Percentiles rank a stretch among this genome's conserved stretches.
Conservation (phyloP, 2,329 filamentous ascomycete genomes). For the Gnomoniopsis smithogilvyi region DNA sequence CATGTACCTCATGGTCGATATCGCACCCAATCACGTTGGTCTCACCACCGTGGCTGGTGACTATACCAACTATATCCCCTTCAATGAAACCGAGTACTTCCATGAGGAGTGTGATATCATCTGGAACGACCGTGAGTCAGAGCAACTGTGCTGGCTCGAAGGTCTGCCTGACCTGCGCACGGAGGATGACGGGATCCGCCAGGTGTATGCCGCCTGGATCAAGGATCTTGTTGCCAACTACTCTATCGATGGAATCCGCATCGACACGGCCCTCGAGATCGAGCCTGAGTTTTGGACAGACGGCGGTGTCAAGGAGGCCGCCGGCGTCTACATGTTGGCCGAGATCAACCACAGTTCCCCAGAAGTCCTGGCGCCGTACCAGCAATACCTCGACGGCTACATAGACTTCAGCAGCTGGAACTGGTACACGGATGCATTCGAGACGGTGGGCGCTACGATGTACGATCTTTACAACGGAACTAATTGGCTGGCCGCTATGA, state of each 20-base stretch:
- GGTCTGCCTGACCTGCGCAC: slow-evolving; percentile 48
- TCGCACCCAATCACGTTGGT: slow-evolving; percentile 54
- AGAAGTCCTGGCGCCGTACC: slow-evolving; percentile 39
- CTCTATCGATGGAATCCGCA: slow-evolving; percentile 46
- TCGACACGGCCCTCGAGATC: slow-evolving; percentile 46
- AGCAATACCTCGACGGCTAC: slow-evolving; percentile 42
- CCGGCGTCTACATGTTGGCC: slow-evolving; percentile 47
- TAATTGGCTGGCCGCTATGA: slow-evolving; percentile 26
- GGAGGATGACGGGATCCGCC: slow-evolving; percentile 36
- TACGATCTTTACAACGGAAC: slow-evolving; percentile 26
- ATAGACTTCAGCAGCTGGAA: slow-evolving; percentile 47
- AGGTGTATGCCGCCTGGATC: slow-evolving; percentile 46
- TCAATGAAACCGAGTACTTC: slow-evolving; percentile 24
- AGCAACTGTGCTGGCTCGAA: slow-evolving; percentile 12
- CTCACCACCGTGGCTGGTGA: slow-evolving; percentile 15
- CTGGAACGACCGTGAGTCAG: slow-evolving; percentile 10
- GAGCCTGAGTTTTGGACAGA: slow-evolving; percentile 46
- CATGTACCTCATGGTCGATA: slow-evolving; percentile 61
- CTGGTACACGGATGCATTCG: slow-evolving; percentile 25
- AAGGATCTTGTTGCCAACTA: slow-evolving; percentile 43
- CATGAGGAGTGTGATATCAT: slow-evolving; percentile 18
- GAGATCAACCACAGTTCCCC: slow-evolving; percentile 48
- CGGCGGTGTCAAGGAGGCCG: slow-evolving; percentile 39
- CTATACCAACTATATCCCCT: slow-evolving; percentile 23
- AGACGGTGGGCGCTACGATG: slow-evolving; percentile 25